Percentiles rank a stretch among this genome's conserved stretches.
These are phyloP conservation scores for Lipomyces starkeyi DNA, from an alignment of 805 yeast species.

Conservation along the genomic window DNA sequence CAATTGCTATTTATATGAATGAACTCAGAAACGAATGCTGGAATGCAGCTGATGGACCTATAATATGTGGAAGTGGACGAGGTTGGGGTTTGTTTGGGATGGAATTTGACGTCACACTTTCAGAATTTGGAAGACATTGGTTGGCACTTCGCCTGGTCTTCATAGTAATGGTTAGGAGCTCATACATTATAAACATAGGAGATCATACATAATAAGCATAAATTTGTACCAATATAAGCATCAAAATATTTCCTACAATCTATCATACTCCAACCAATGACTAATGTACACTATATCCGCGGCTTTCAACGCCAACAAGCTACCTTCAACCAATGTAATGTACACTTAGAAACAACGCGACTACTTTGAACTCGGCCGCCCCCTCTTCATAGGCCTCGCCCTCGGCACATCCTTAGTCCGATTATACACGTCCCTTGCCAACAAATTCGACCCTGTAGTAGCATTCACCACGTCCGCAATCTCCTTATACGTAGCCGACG, in stretches of 20 bases:
- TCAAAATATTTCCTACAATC: background rate
- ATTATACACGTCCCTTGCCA: slow-evolving; percentile 19
- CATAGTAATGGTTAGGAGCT: background rate
- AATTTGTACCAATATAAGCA: background rate
- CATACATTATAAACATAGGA: too few species aligned
- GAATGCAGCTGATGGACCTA: too few species aligned
- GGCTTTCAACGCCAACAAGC: slow-evolving; percentile 1
- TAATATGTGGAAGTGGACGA: background rate
- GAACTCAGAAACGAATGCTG: too few species aligned
- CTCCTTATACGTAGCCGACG: slow-evolving; percentile 18
- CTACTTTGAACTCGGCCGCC: slow-evolving; percentile 1
- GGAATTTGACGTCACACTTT: too few species aligned
- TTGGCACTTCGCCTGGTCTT: background rate
- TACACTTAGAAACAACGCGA: background rate
- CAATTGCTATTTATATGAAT: background rate
- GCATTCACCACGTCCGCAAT: slow-evolving; percentile 16
- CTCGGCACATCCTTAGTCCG: slow-evolving; percentile 16
- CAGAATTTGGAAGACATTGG: too few species aligned
- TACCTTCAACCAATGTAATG: background rate
- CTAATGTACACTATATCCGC: background rate
- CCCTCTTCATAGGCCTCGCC: slow-evolving; percentile 1
- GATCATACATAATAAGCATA: background rate
- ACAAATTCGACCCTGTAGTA: slow-evolving; percentile 16
- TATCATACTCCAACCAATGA: slow-evolving; percentile 13
- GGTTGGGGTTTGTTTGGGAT: background rate